Evolutionary conservation across 352 stramenopile species (phyloP).

Genomic region (Pythium vanterpoolii): DNA sequence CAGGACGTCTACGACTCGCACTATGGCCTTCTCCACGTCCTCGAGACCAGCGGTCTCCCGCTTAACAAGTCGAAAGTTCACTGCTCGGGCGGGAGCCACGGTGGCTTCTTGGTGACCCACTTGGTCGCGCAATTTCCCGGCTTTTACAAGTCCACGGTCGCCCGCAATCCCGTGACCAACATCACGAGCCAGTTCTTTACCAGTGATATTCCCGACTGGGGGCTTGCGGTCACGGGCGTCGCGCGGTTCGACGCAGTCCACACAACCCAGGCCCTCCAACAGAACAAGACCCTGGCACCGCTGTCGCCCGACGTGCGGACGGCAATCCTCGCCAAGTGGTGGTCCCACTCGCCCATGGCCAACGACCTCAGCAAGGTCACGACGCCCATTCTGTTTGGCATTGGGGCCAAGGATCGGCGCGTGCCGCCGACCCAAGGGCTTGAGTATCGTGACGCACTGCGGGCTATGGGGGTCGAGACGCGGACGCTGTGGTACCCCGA

Average conservation of each 20-base stretch:
- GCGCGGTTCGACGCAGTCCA: slow-evolving; percentile 84
- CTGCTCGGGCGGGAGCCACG: slow-evolving; percentile 94
- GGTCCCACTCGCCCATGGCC: slow-evolving; percentile 83
- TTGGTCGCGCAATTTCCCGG: slow-evolving; percentile 93
- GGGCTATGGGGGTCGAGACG: slow-evolving; percentile 44
- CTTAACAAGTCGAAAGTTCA: slow-evolving; percentile 83
- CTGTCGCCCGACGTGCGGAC: slow-evolving; percentile 46
- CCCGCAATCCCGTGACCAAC: slow-evolving; percentile 93
- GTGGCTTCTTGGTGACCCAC: slow-evolving; percentile 93
- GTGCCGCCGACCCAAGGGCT: slow-evolving; percentile 91
- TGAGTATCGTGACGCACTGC: slow-evolving; percentile 90
- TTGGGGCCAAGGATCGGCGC: slow-evolving; percentile 90
- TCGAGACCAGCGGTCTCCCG: slow-evolving; percentile 54
- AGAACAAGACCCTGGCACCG: slow-evolving; percentile 25
- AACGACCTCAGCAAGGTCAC: slow-evolving; percentile 83
- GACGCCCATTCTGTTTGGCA: slow-evolving; percentile 89
- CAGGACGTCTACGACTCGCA: slow-evolving; percentile 94
- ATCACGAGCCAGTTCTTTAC: slow-evolving; percentile 92
- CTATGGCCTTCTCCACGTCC: slow-evolving; percentile 63
- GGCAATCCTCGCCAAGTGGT: slow-evolving; percentile 77
- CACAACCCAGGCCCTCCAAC: slow-evolving; percentile 51
- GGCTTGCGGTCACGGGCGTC: slow-evolving; percentile 82
- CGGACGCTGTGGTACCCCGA: slow-evolving; percentile 72
- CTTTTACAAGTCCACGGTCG: slow-evolving; percentile 90
- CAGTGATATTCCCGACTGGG: slow-evolving; percentile 98